Base-by-base conservation (phyloP, 148 eudicot genomes). In the Euryodendron excelsum region DNA sequence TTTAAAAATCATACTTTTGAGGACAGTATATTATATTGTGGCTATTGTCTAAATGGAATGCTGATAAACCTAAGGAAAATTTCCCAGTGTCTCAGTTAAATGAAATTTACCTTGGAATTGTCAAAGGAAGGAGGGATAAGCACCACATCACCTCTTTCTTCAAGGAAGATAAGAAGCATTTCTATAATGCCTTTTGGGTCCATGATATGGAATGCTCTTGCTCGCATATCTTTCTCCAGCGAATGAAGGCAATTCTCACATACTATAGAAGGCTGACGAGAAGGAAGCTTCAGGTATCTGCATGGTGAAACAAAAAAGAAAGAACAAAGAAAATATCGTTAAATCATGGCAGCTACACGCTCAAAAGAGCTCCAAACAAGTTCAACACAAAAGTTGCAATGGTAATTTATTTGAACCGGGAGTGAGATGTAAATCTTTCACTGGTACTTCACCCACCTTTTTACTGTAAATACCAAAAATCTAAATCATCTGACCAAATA, bases 161-260 rank as follows among this genome's bases (percentile, higher is more conserved):
- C 99, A 67, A 93, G 88, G 87, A 95, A 95, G 75, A 95, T 69
- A 75, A 95, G 87, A 81, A 93, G 86, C 99, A 95, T 93, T 18
- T 95, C 97, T 5, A 90, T 72, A 73, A 87, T 58, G 68, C 99
- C 99, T 65, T 84, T 85, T 18, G 99, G 97, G 64, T 93, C 94
- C 92, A 93, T 83, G 75, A 95, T 85, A 82, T 95, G 99, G 71
- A 95, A 95, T 67, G 97, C 97, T 84, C 99, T 89, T 56, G 89
- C 93, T 76, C 99, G 85, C 72, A 79, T 64, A 87, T 93, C 94
- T 68, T 80, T 87, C 69, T 90, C 90, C 39, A 90, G 81, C 28
- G 99, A 93, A 77, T 86, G 88, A 59, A 95, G 89, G 86, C 99
- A 95, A 85, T 81, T 89, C 84, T 95, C 99, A 81, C 97, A 95